These are phyloP conservation scores for Thymus quinquecostatus DNA, from an alignment of 257 asterid genomes.

Conservation along the genomic window DNA sequence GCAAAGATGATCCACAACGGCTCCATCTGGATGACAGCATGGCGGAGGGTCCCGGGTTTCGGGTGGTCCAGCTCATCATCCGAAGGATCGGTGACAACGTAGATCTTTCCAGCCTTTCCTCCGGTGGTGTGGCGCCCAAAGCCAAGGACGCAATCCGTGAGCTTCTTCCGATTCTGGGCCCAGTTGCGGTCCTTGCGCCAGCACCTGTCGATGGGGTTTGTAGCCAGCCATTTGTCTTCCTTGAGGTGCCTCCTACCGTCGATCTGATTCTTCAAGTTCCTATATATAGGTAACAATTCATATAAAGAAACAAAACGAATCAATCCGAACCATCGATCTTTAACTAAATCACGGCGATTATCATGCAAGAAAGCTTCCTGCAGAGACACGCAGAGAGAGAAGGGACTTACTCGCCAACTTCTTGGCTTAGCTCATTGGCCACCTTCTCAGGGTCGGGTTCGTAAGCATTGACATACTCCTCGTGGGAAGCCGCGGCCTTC, in stretches of 20 bases:
- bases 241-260: conserved; percentile 42
- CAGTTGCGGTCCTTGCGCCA: conserved; percentile 56
- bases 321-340: too few species aligned
- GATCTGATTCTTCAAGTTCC: conserved; percentile 39
- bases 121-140: conserved; percentile 51
- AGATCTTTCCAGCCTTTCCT: conserved; percentile 42
- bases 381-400: background rate
- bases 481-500: conserved; percentile 48
- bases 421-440: conserved; percentile 48
- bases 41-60: conserved; percentile 57
- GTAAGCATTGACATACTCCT: conserved; percentile 52
- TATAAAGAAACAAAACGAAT: too few species aligned
- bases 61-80: conserved; percentile 43
- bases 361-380: too few species aligned
- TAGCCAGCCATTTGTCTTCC: conserved; percentile 36
- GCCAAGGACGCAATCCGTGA: conserved; percentile 51
- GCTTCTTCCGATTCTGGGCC: conserved; percentile 44
- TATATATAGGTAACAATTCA: background rate
- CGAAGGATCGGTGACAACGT: conserved; percentile 51
- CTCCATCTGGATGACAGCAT: conserved; percentile 56
- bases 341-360: too few species aligned
- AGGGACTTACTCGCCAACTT: conserved; percentile 64
- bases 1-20: conserved; percentile 64
- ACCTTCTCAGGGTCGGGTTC: conserved; percentile 60
- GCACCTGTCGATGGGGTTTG: conserved; percentile 58